Percentiles rank a stretch among this genome's conserved stretches.
Evolutionary conservation across 345 rosid genomes (phyloP).

Genomic region (Moricandia arvensis): DNA sequence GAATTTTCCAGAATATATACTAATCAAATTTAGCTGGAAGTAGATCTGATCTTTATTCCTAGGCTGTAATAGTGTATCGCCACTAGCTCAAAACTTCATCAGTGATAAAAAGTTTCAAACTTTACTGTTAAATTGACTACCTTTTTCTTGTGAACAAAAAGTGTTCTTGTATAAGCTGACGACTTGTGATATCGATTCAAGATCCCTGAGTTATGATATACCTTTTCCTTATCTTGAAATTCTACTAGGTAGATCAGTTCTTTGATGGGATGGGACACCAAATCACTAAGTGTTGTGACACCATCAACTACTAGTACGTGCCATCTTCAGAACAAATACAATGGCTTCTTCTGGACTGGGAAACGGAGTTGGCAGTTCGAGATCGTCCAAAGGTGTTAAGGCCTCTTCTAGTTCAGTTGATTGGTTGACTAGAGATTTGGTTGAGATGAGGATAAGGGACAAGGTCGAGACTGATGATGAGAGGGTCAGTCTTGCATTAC

Average conservation of each 20-base stretch:
- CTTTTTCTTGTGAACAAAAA: background rate
- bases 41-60: slow-evolving; percentile 33
- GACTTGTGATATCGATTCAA: background rate
- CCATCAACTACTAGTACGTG: slow-evolving; percentile 42
- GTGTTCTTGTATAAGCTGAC: background rate
- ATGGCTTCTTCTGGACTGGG: slow-evolving; percentile 93
- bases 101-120: background rate
- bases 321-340: slow-evolving; percentile 23
- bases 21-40: background rate
- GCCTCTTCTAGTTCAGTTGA: slow-evolving; percentile 93
- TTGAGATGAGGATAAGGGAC: slow-evolving; percentile 87
- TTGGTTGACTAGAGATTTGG: slow-evolving; percentile 95
- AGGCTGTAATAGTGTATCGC: slow-evolving; percentile 1
- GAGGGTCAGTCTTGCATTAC: slow-evolving; percentile 55
- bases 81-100: background rate
- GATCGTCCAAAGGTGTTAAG: slow-evolving; percentile 78
- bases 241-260: slow-evolving; percentile 48
- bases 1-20: slow-evolving; percentile 4
- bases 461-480: slow-evolving; percentile 79
- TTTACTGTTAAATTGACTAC: background rate
- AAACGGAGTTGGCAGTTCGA: slow-evolving; percentile 94
- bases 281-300: slow-evolving; percentile 35
- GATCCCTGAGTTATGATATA: background rate
- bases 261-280: slow-evolving; percentile 47
- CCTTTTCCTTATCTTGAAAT: slow-evolving; percentile 17